Evolutionary conservation across 148 eudicot species (phyloP).

Genomic region (Rhododendron molle): DNA sequence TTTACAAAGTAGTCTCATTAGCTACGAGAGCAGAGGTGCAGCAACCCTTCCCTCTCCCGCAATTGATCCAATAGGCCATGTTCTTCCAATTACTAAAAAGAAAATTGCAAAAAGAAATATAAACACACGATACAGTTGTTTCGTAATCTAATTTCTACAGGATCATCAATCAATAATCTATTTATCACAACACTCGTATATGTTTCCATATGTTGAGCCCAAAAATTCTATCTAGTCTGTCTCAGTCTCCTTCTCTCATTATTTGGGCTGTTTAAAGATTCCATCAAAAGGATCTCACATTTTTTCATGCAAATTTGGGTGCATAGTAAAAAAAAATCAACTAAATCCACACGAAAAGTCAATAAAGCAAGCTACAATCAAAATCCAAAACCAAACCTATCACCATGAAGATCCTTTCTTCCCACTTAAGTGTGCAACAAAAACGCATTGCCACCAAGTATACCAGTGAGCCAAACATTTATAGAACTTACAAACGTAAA

Average conservation of each 20-base stretch:
- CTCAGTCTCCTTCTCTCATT: neutral
- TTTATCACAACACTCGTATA: neutral
- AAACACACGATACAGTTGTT: neutral
- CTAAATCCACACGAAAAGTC: neutral
- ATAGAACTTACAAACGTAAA: neutral
- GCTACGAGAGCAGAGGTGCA: neutral
- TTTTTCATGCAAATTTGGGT: neutral
- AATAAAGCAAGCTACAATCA: neutral
- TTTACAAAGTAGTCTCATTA: neutral
- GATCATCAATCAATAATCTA: neutral
- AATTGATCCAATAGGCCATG: neutral
- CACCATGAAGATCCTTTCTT: neutral
- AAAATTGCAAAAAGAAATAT: neutral
- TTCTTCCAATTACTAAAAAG: neutral
- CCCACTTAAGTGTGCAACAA: neutral
- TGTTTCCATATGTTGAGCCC: neutral
- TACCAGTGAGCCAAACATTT: neutral
- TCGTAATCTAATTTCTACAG: neutral
- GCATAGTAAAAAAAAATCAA: too few species aligned
- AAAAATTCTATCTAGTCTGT: neutral
- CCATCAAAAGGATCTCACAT: neutral
- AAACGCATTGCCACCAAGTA: neutral
- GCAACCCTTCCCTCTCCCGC: neutral
- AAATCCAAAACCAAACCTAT: neutral
- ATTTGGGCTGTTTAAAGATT: neutral